Base-by-base conservation (phyloP, 805 yeast genomes). In the Starmerella vaccinii region DNA sequence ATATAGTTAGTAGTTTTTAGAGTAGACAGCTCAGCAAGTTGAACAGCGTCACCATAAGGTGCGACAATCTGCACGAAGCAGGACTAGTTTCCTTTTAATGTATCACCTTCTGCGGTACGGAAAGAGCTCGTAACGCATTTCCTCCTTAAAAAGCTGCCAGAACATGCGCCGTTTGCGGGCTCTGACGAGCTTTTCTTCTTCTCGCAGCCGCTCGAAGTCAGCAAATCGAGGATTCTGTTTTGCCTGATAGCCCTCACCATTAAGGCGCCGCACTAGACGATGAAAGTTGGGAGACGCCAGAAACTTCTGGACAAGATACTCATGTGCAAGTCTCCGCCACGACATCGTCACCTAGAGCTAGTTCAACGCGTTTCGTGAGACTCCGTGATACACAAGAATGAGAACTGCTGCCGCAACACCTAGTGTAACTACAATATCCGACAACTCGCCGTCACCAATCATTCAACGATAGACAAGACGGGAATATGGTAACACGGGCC, bases 401-500 rank as follows among this genome's bases (percentile, higher is more conserved):
- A 89, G 72, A 2, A 78, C 74, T 65, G 87, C 75, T 55, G 92
- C 79, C 5, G 77, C 63, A 49, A 87, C 65, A 5, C 96, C 97
- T 58, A 84, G 81, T 12, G 78, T 66, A 42, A 85, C 74, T 46
- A 85, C 94, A 41, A 86, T 69, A 45, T 76, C 68, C 65, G 88
- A 78, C 64, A 89, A 75, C 66, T 87, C 92, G 49, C 71, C 72
- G 73, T 89, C 97, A 15, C 85, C 73, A 61, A 89, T 88, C 96
- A 89, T 89, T 47, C 27, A 21, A 12, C 12, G 24, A 41, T 21
- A 32, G 38, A 19, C n/a, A n/a, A 38, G 41, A 19, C 5, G 27
- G 41, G 22, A 21, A 7, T 10, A 16, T 7, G 5, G 24, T 8
- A 13, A 16, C 19, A n/a, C 38, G n/a, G n/a, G n/a, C n/a, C n/a